These are phyloP conservation scores for Eremothecium cymbalariae DNA, from an alignment of 1,139 yeast species.

Conservation along the genomic window DNA sequence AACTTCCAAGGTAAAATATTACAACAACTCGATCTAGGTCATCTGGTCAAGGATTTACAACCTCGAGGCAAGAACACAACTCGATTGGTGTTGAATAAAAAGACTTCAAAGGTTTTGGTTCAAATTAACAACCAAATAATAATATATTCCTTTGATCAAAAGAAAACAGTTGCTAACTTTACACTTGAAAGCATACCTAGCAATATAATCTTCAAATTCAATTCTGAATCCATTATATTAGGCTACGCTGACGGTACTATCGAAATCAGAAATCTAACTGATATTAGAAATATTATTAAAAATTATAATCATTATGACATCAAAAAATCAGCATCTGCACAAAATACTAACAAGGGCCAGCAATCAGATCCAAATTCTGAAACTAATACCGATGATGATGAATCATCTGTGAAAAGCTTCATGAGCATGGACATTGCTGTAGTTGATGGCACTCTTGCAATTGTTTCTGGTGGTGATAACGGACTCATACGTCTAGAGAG, in stretches of 20 bases:
- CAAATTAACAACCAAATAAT: constrained; percentile 20
- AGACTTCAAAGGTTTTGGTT: constrained; percentile 26
- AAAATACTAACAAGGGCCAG: neutral
- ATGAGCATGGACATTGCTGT: constrained; percentile 10
- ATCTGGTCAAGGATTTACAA: constrained; percentile 10
- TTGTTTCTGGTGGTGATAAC: constrained; percentile 18
- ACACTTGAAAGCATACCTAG: constrained; percentile 17
- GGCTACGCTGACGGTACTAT: constrained; percentile 22
- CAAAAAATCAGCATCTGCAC: constrained; percentile 5
- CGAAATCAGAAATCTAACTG: constrained; percentile 20
- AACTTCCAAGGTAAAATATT: constrained; percentile 25
- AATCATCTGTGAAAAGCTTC: constrained; percentile 7
- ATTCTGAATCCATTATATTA: constrained; percentile 19
- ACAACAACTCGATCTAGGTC: constrained; percentile 21
- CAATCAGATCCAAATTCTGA: constrained; percentile 5
- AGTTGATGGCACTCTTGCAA: constrained; percentile 12
- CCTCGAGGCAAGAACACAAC: constrained; percentile 9
- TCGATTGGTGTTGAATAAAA: constrained; percentile 23
- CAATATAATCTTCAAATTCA: constrained; percentile 18
- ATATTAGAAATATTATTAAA: constrained; percentile 16
- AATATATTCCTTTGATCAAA: constrained; percentile 29
- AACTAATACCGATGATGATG: constrained; percentile 8
- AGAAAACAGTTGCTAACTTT: constrained; percentile 19
- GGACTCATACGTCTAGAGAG: constrained; percentile 14
- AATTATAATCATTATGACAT: constrained; percentile 15